Evolutionary conservation across 2,329 filamentous ascomycete species (phyloP), one percentile per base, ranked within the genome.

Genomic region (Aspergillus luchuensis): DNA sequence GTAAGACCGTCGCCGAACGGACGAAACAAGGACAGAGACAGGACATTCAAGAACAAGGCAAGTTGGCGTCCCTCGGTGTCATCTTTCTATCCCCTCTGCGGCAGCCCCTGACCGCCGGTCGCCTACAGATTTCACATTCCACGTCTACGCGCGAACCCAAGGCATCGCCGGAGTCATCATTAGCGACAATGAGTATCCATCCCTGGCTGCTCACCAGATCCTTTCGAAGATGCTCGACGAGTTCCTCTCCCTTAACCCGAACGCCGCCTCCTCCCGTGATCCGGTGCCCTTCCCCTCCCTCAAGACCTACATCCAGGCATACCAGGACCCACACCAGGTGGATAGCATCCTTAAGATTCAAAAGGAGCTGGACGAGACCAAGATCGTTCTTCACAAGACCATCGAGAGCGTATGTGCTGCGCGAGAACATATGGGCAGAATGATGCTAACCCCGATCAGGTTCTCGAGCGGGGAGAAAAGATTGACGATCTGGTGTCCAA

Each of bases 311-410:
- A 84, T 91, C 54, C 74, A 78, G 43, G 88, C 89, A 67, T 96
- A 92, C 80, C 91, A 97, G 81, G 91, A 97, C 76, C 92, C 94
- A 11, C 83, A 88, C 72, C 86, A 96, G 79, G 93, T 92, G 67
- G 92, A 96, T 80, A 94, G 89, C 78, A 96, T 98, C 74, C 87
- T 92, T 83, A 93, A 92, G 84, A 97, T 99, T 71, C 94, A 98
- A 79, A 90, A 92, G 80, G 92, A 99, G 81, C 84, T 99, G 63
- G 93, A 98, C 73, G 93, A 97, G 84, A 98, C 94, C 63, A 98
- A 97, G 85, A 93, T 96, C 73, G 89, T 97, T 61, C 84, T 99
- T 70, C 92, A 98, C 81, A 96, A 98, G 86, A 97, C 95, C 48
- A 97, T 97, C 71, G 90, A 96, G 81, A 67, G 61, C 30, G 63